Conservation (phyloP, 108 stramenopile genomes). For the Cyclotella sp. region DNA sequence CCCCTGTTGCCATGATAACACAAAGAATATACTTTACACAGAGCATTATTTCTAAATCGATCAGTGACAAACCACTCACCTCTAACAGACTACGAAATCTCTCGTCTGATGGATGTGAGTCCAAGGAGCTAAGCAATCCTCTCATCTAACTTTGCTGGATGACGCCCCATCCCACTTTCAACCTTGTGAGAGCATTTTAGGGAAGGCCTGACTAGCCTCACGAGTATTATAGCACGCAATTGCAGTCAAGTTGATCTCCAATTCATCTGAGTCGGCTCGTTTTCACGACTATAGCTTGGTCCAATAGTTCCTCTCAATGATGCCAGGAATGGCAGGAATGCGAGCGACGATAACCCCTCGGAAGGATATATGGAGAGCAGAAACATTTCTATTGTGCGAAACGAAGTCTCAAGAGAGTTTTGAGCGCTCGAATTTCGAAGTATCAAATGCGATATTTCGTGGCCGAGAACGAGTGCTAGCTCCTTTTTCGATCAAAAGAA, state of each 20-base stretch:
- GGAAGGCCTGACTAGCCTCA: constrained; percentile 67
- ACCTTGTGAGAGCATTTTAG: constrained; percentile 72
- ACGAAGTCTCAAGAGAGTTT: constrained; percentile 64
- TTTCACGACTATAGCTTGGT: constrained; percentile 70
- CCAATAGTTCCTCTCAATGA: constrained; percentile 58
- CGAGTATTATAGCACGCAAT: constrained; percentile 83
- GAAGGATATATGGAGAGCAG: constrained; percentile 84
- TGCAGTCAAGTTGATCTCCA: constrained; percentile 77
- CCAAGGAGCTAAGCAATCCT: constrained; percentile 42
- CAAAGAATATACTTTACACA: background rate
- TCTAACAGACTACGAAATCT: constrained; percentile 42
- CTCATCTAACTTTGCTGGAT: constrained; percentile 41
- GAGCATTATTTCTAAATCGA: background rate
- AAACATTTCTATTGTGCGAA: constrained; percentile 83
- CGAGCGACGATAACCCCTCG: constrained; percentile 70
- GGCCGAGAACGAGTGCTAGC: constrained; percentile 81
- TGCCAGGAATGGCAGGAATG: constrained; percentile 66
- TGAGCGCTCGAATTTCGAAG: constrained; percentile 69
- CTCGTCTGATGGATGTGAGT: constrained; percentile 70
- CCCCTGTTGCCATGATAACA: constrained; percentile 9
- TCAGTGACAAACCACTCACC: background rate
- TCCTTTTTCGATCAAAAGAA: constrained; percentile 82
- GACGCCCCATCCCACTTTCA: constrained; percentile 44
- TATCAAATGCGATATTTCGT: constrained; percentile 82
- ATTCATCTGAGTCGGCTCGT: constrained; percentile 77